Evolutionary conservation across 2,329 filamentous ascomycete species (phyloP), one percentile per base, ranked within the genome.

Genomic region (Thelonectria olida): DNA sequence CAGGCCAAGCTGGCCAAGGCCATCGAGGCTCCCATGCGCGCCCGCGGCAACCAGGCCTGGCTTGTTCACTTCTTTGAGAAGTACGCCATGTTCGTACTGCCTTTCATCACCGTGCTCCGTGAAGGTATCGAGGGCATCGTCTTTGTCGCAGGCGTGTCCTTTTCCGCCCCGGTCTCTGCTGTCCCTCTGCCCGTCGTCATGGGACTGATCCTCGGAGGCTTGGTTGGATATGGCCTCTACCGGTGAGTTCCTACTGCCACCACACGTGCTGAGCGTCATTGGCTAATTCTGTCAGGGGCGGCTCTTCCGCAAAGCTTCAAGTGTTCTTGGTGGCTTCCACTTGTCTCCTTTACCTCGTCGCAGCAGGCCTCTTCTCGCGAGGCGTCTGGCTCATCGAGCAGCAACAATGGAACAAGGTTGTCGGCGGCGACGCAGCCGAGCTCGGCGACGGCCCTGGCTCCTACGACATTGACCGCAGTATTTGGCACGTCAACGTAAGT

Each of bases 101-200:
- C 93, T 0, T 96, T 97, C 74, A 85, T 97, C 72, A 97, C 93
- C 0, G 90, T 96, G 10, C 80, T 97, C 15, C 84, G 93, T 27
- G 93, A 97, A 75, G 93, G 93, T 4, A 86, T 97, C 27, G 93
- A 97, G 75, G 92, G 91, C 1, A 90, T 97, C 23, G 86, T 97
- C n/a, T 97, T 96, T 75, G 88, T 96, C 54, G 92, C 92, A 13
- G 93, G 93, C 25, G 93, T 97, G 4, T 90, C 90, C 2, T 88
- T 97, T 51, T 87, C 88, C 1, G 82, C 91, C 2, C 92, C 93
- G 0, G 92, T 91, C 1, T 86, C 85, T 4, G 85, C 93, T 0
- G 91, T 97, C 51, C 93, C 93, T 4, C 78, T 97, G 2, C 88
- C 93, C 0, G 91, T 94, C 4, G 76, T 96, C 17, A 82, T 87